A percentile compares a stretch with the other conserved stretches of the same genome.
Conservation (phyloP, 2,329 filamentous ascomycete genomes). For the Neoarthrinium moseri region DNA sequence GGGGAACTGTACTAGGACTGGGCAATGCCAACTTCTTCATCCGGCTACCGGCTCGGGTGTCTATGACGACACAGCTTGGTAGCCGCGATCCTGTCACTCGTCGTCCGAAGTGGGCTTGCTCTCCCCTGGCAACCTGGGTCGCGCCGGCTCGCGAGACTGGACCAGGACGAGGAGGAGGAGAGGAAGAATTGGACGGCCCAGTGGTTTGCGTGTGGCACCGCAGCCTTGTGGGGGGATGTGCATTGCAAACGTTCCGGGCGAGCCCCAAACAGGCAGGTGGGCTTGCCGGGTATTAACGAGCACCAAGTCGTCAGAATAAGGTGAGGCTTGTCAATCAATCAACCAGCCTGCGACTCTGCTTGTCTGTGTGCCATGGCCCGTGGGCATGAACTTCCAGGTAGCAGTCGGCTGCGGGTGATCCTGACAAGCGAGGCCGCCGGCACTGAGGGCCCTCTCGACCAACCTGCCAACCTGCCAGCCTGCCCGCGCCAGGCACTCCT, state of each 20-base stretch:
- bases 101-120: neutral
- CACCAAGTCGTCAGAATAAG: slow-evolving; percentile 6
- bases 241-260: neutral
- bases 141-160: no score
- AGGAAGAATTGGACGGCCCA: neutral
- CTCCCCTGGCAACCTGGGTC: no score
- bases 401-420: slow-evolving; percentile 1
- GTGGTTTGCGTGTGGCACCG: neutral
- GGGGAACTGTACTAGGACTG: no score
- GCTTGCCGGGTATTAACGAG: neutral
- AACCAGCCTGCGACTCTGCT: no score
- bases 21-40: slow-evolving; percentile 2
- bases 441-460: neutral
- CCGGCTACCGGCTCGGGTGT: neutral
- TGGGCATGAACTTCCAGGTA: neutral
- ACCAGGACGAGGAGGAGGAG: neutral
- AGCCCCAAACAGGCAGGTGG: slow-evolving; percentile 5
- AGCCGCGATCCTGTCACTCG: neutral
- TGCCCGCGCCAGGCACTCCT: no score
- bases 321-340: slow-evolving; percentile 8
- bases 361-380: no score
- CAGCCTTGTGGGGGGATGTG: neutral
- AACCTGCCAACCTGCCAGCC: no score
- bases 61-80: slow-evolving; percentile 4
- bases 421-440: neutral